phyloP scores from a whole-genome alignment of 2,329 filamentous ascomycete species.

The Ceratocystis papillata region DNA sequence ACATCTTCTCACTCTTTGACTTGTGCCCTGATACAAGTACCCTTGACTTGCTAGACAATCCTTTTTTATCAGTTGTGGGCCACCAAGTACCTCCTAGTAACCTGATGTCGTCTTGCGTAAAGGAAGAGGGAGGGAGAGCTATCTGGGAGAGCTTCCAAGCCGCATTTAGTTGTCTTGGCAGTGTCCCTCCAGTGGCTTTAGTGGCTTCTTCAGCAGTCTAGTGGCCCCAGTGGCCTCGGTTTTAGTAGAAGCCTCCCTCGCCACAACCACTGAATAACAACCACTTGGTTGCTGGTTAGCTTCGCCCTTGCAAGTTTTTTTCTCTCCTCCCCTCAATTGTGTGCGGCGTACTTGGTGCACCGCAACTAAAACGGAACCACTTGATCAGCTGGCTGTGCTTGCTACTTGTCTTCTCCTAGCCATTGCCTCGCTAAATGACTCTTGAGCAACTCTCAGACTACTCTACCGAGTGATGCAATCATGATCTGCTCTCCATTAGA shows the following conservation, averaged over 20 bases:
- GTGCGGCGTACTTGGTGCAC: too few relatives aligned
- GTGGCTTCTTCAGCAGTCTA: not conserved
- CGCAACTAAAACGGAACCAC: too few relatives aligned
- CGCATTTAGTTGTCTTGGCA: not conserved
- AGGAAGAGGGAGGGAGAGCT: not conserved
- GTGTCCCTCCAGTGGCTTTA: not conserved
- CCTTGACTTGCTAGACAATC: not conserved
- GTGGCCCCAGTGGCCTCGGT: not conserved
- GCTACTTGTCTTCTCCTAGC: too few relatives aligned
- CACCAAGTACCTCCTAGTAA: constrained; percentile 16
- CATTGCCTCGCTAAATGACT: too few relatives aligned
- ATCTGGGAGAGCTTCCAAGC: not conserved
- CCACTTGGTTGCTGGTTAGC: not conserved
- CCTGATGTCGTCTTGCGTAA: not conserved
- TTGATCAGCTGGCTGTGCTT: too few relatives aligned
- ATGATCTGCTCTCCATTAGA: too few relatives aligned
- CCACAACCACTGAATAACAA: not conserved
- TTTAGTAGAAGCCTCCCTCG: not conserved
- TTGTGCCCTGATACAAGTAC: not conserved
- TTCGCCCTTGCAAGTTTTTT: not conserved
- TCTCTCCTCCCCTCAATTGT: too few relatives aligned
- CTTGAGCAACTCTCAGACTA: too few relatives aligned
- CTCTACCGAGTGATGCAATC: too few relatives aligned
- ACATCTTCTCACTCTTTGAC: not conserved
- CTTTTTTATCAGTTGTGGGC: not conserved